Evolutionary conservation across 2,329 filamentous ascomycete genomes (phyloP).

Genomic region (Trichoderma gracile): DNA sequence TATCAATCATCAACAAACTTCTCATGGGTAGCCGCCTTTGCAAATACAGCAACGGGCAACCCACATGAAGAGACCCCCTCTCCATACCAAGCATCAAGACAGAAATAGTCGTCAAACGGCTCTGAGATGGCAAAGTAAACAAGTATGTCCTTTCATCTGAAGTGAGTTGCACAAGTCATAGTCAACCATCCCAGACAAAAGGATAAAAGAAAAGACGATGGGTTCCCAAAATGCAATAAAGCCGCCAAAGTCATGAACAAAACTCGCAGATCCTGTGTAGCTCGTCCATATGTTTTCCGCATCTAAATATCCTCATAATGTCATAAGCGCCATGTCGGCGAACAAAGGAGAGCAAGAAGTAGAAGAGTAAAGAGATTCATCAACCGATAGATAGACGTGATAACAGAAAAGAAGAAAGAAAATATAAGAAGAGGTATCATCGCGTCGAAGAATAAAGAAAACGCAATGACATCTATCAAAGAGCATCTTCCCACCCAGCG

Average conservation of each 20-base stretch:
- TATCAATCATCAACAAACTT: background rate
- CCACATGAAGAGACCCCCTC: background rate
- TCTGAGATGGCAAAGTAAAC: background rate
- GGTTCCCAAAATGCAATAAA: background rate
- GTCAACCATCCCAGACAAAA: background rate
- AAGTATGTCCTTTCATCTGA: background rate
- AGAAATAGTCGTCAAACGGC: background rate
- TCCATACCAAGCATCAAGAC: background rate
- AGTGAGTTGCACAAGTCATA: background rate
- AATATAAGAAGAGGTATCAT: slow-evolving; percentile 3
- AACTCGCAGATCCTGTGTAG: slow-evolving; percentile 18
- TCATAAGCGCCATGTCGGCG: slow-evolving; percentile 16
- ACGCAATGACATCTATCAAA: slow-evolving; percentile 7
- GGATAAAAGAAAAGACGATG: background rate
- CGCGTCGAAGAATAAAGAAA: background rate
- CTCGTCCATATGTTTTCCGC: slow-evolving; percentile 13
- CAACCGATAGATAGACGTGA: slow-evolving; percentile 6
- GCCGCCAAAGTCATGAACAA: slow-evolving; percentile 4
- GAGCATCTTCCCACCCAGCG: slow-evolving; percentile 35
- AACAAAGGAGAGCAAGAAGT: slow-evolving; percentile 21
- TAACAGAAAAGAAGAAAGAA: background rate
- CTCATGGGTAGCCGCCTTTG: background rate
- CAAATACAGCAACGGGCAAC: background rate
- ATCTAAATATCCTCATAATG: slow-evolving; percentile 22
- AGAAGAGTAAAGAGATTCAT: slow-evolving; percentile 2